These are phyloP conservation scores for Fusarium sacchari DNA, from an alignment of 2,329 filamentous ascomycete genomes.

Conservation along the genomic window DNA sequence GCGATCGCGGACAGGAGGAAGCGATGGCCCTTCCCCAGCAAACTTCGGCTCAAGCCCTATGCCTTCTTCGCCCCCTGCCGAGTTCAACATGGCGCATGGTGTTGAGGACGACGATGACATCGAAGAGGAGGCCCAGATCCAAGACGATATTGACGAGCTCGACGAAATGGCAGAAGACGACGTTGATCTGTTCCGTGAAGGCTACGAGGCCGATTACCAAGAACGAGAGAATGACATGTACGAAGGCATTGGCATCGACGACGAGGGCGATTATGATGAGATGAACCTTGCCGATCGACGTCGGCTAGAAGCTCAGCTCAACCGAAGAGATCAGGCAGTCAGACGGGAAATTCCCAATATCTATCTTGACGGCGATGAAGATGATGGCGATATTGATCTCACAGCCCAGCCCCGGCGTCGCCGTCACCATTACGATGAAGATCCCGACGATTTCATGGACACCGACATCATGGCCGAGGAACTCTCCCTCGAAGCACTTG, in stretches of 20 bases:
- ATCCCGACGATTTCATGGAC: conserved; percentile 90
- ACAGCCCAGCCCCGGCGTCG: conserved; percentile 86
- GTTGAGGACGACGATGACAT: conserved; percentile 77
- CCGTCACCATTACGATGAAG: conserved; percentile 92
- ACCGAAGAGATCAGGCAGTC: conserved; percentile 78
- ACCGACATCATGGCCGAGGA: conserved; percentile 97
- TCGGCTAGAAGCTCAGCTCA: conserved; percentile 76
- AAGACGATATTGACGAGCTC: conserved; percentile 79
- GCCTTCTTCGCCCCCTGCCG: conserved; percentile 71
- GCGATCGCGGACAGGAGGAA: conserved; percentile 62
- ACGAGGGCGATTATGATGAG: conserved; percentile 78
- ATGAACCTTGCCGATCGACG: conserved; percentile 74
- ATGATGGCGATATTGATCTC: conserved; percentile 85
- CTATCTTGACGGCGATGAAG: conserved; percentile 83
- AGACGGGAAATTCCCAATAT: conserved; percentile 75
- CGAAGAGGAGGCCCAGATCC: conserved; percentile 75
- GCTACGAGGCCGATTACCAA: conserved; percentile 77
- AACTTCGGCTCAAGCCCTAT: conserved; percentile 68
- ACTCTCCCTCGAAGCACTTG: conserved; percentile 87
- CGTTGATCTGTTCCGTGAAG: conserved; percentile 79
- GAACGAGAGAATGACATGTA: conserved; percentile 75
- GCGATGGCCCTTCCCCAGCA: conserved; percentile 62
- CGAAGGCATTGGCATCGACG: conserved; percentile 77
- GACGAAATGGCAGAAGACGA: conserved; percentile 86
- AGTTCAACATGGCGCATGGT: conserved; percentile 71